A percentile compares a stretch with the other conserved stretches of the same genome.
phyloP scores from a whole-genome alignment of 805 yeast genomes.

The Cyberlindnera euphorbiiphila region DNA sequence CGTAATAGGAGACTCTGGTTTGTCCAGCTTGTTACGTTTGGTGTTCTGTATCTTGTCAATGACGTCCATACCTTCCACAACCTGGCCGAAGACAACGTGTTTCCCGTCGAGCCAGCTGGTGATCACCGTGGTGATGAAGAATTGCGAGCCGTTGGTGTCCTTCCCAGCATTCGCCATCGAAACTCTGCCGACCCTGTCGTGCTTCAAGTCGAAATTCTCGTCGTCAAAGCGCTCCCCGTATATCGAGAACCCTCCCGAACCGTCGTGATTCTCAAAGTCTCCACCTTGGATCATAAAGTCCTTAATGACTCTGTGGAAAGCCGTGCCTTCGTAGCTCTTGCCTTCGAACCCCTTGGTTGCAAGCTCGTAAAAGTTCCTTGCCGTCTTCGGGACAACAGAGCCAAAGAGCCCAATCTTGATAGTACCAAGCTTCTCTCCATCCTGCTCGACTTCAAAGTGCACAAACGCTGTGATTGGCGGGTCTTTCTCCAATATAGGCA shows the following conservation, averaged over 20 bases:
- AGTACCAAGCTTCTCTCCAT: conserved; percentile 23
- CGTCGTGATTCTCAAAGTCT: conserved; percentile 62
- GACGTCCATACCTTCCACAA: conserved; percentile 56
- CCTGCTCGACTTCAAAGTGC: conserved; percentile 23
- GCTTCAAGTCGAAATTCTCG: conserved; percentile 69
- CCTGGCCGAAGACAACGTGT: conserved; percentile 80
- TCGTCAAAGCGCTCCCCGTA: conserved; percentile 72
- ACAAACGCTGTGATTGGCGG: conserved; percentile 29
- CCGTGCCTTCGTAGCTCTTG: conserved; percentile 50
- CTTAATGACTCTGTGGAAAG: conserved; percentile 71
- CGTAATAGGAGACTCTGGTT: conserved; percentile 42
- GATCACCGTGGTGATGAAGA: conserved; percentile 58
- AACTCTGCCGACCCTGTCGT: conserved; percentile 63
- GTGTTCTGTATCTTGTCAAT: conserved; percentile 57
- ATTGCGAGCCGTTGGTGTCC: conserved; percentile 67
- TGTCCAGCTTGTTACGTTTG: conserved; percentile 38
- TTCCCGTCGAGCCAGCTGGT: conserved; percentile 49
- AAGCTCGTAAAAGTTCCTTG: conserved; percentile 50
- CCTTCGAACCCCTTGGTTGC: conserved; percentile 32
- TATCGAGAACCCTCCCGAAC: conserved; percentile 77
- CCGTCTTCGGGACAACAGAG: conserved; percentile 59
- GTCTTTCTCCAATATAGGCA: conserved; percentile 10
- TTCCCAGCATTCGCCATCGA: conserved; percentile 73
- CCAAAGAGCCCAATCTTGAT: conserved; percentile 64
- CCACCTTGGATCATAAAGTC: conserved; percentile 87